Evolutionary conservation across 2,329 filamentous ascomycete genomes (phyloP).

Genomic region (Dendrostoma leiphaemia): DNA sequence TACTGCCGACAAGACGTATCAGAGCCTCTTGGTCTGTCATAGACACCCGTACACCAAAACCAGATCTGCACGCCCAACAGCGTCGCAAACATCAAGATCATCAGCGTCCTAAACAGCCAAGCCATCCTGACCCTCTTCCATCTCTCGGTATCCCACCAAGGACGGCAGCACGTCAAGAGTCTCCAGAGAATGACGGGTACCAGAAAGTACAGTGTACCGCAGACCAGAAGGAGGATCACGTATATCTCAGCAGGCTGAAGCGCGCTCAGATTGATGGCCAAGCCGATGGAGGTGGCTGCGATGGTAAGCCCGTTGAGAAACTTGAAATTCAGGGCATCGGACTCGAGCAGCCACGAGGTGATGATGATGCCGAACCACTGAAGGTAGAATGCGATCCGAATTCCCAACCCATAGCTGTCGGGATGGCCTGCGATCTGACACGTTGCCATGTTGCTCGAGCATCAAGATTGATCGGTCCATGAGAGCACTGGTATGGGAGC

Average conservation of each 20-base stretch:
- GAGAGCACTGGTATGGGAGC: no score
- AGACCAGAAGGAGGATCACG: constrained; percentile 21
- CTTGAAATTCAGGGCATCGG: constrained; percentile 10
- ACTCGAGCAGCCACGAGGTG: constrained; percentile 14
- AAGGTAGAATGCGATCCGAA: constrained; percentile 17
- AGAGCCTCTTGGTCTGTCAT: background rate
- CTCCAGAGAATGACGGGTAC: constrained; percentile 22
- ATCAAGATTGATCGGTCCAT: background rate
- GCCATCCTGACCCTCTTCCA: constrained; percentile 15
- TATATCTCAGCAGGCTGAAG: constrained; percentile 19
- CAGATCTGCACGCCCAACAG: constrained; percentile 21
- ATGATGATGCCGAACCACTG: constrained; percentile 19
- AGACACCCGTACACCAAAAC: constrained; percentile 24
- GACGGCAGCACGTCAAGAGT: constrained; percentile 21
- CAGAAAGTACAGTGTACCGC: constrained; percentile 18
- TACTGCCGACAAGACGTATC: constrained; percentile 13
- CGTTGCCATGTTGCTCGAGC: constrained; percentile 1
- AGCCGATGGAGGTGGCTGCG: constrained; percentile 11
- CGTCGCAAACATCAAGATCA: constrained; percentile 11
- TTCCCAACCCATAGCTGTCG: constrained; percentile 16
- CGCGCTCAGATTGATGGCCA: constrained; percentile 3
- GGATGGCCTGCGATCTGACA: constrained; percentile 10
- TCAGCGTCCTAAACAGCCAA: constrained; percentile 10
- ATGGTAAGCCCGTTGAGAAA: constrained; percentile 16
- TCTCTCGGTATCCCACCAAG: constrained; percentile 21